Base-by-base conservation (phyloP, 2,329 filamentous ascomycete genomes). In the Colletotrichum spaethianum region DNA sequence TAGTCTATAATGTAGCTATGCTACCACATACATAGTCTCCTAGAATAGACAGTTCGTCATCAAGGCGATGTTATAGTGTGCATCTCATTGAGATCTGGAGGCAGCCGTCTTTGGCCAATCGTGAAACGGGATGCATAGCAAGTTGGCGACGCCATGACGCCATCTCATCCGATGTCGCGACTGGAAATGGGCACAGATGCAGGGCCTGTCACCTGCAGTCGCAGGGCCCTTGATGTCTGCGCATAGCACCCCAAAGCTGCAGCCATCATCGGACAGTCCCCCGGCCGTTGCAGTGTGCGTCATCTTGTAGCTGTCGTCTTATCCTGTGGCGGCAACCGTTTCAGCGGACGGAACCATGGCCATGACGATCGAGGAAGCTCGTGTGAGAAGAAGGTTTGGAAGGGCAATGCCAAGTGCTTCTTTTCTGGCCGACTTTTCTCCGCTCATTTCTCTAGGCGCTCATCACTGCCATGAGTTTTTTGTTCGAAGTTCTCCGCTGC, bases 1-100 rank as follows among this genome's bases (percentile, higher is more conserved):
- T 71, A 72, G 69, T 72, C 65, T 69, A 63, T 60, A 72, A 72
- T 72, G 65, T 64, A 72, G 65, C 65, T 33, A 52, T 64, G 60
- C 69, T 72, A 60, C 69, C 9, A 42, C 40, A 55, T 31, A 69
- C 60, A 63, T 63, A 69, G 57, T 59, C 40, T 52, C 60, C 48
- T 62, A n/a, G 65, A 69, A 63, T 72, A 72, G 52, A 60, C 65
- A 56, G 12, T 3, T 53, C 36, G 44, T 63, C 57, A 14, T 16
- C 46, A 18, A 8, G 50, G 44, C 44, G 44, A 68, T 8, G 18
- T n/a, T n/a, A 55, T n/a, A 12, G 14, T 18, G 26, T 16, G 20
- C 33, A 28, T 40, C 23, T 18, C 18, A 16, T 38, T 28, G 6
- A n/a, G 40, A 36, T 8, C 42, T 2, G 20, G 11, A 48, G 48